Percentiles rank a stretch among this genome's conserved stretches.
Conservation (phyloP, 257 asterid species). For the Paraleonurus japonicus region DNA sequence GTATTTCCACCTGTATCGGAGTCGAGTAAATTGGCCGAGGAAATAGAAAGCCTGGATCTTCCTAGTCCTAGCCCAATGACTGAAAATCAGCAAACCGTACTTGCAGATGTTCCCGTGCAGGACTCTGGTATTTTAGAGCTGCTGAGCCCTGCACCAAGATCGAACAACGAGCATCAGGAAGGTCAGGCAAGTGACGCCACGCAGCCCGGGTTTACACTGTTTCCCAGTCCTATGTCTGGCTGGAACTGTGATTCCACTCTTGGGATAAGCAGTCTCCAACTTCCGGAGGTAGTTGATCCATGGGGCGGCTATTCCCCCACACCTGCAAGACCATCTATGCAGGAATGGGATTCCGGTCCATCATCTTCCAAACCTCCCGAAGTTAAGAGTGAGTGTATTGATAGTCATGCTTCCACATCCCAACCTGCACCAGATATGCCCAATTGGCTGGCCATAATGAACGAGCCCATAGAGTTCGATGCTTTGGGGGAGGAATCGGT, state of each 20-base stretch:
- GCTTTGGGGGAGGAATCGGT: constrained; percentile 76
- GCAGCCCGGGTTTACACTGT: constrained; percentile 33
- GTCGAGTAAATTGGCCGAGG: constrained; percentile 25
- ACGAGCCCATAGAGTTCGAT: constrained; percentile 64
- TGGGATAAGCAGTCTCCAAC: constrained; percentile 44
- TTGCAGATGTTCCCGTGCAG: constrained; percentile 30
- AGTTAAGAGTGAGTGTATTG: constrained; percentile 33
- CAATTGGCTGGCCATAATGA: constrained; percentile 53
- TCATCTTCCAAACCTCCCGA: constrained; percentile 45
- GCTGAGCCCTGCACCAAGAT: constrained; percentile 47
- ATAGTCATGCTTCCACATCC: constrained; percentile 38
- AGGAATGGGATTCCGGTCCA: constrained; percentile 55
- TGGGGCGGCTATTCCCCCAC: constrained; percentile 62
- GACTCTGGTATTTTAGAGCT: constrained; percentile 37
- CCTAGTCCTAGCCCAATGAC: constrained; percentile 35
- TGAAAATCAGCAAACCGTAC: constrained; percentile 26
- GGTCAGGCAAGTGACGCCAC: constrained; percentile 41
- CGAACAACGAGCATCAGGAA: constrained; percentile 39
- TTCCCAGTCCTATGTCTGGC: constrained; percentile 48
- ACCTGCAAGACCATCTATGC: constrained; percentile 40
- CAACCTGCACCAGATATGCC: constrained; percentile 39
- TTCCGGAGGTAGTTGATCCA: constrained; percentile 49
- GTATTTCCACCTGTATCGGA: constrained; percentile 27
- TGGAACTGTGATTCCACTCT: constrained; percentile 43
- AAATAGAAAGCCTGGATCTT: constrained; percentile 23